phyloP scores from a whole-genome alignment of 345 rosid species.

The Sisymbrium irio region DNA sequence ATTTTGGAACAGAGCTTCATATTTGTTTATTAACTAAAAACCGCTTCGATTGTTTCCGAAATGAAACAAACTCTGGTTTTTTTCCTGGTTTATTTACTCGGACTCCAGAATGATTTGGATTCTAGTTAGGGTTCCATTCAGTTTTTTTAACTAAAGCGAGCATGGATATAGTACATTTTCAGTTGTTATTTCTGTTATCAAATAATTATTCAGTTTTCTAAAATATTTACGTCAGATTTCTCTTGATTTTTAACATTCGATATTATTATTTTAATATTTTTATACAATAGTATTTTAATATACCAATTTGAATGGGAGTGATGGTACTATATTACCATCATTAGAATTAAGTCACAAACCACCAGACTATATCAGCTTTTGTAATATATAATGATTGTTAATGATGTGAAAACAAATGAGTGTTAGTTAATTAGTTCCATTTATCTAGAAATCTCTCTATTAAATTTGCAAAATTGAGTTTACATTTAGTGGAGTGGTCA shows the following conservation, averaged over 20 bases:
- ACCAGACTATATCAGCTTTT: background rate
- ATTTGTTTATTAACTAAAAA: constrained; percentile 20
- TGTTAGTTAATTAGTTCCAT: background rate
- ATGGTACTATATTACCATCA: background rate
- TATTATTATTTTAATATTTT: too few species aligned
- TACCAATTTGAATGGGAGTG: background rate
- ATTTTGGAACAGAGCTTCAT: constrained; percentile 25
- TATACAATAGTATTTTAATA: too few species aligned
- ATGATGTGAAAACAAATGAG: too few species aligned
- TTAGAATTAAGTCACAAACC: background rate
- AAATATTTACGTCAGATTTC: background rate
- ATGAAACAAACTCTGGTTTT: constrained; percentile 4
- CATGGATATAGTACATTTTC: background rate
- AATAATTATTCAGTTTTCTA: background rate
- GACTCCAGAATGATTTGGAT: background rate
- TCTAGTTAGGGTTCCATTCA: background rate
- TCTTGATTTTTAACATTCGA: background rate
- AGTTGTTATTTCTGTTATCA: background rate
- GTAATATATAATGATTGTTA: background rate
- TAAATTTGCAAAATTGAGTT: background rate
- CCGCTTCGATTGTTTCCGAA: constrained; percentile 6
- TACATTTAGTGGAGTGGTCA: background rate
- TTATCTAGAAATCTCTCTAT: background rate
- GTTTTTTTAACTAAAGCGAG: background rate
- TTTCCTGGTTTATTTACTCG: background rate